Percentiles rank a stretch among this genome's conserved stretches.
These are phyloP conservation scores for Ogataea paraovalis DNA, from an alignment of 805 yeast species.

Conservation along the genomic window DNA sequence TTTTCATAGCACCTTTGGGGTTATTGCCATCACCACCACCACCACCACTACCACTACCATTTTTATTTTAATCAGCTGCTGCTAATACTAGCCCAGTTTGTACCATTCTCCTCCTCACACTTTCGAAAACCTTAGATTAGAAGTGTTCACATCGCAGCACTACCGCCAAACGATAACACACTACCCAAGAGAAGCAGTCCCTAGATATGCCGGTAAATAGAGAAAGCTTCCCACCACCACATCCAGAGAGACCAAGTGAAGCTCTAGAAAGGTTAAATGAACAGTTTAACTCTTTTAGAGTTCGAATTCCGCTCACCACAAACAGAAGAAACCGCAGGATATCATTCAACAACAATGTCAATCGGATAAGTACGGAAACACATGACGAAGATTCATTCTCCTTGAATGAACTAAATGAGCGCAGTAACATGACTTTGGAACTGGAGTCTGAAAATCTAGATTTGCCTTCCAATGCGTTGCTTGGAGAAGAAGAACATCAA, in stretches of 20 bases:
- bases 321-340: constrained; percentile 10
- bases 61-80: no score
- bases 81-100: no score
- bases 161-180: background rate
- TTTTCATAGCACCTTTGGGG: no score
- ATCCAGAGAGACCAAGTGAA: constrained; percentile 6
- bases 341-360: constrained; percentile 2
- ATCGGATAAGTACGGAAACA: background rate
- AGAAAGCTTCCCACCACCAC: background rate
- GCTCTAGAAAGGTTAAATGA: constrained; percentile 13
- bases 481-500: background rate
- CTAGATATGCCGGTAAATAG: background rate
- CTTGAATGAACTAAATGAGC: background rate
- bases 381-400: background rate
- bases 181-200: background rate
- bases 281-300: constrained; percentile 17
- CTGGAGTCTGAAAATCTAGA: background rate
- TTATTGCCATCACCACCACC: no score
- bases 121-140: no score
- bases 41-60: no score
- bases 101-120: no score
- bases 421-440: background rate
- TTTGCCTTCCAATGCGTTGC: background rate
- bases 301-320: constrained; percentile 13
- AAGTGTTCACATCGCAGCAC: background rate